Base-by-base conservation (phyloP, 2,329 filamentous ascomycete genomes). In the Bertia moriformis region DNA sequence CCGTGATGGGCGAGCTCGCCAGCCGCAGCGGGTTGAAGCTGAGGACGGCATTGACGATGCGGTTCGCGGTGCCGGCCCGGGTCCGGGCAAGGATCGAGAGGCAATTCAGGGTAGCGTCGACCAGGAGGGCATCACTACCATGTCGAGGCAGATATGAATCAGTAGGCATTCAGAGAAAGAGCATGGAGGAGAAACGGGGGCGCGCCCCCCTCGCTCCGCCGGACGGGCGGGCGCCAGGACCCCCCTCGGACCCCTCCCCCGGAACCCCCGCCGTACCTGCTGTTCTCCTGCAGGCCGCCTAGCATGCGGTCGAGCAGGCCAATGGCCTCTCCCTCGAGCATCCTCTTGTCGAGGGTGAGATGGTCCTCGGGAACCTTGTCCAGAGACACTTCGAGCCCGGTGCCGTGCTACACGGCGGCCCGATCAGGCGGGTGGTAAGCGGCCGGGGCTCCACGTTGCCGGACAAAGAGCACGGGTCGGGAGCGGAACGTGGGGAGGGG, bases 71-170 rank as follows among this genome's bases (percentile, higher is more conserved):
- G 38, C 78, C 73, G 32, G 86, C 83, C 32, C 91, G 79, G 36
- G 78, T 79, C 50, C 89, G 83, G 43, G 94, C 78, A 41, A 98
- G 66, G 44, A 86, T 73, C 13, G 86, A 82, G 36, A 98, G 66
- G 46, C 80, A 83, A 59, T 96, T 98, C 45, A 98, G 61, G 2
- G 89, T 95, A 19, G 88, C 84, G 59, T 93, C 91, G 45, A 96
- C 78, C 39, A 94, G 62, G 39, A 96, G 66, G 27, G 84, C 83
- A 65, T 96, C 87, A 58, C 85, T 93, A 51, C 42, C 45, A 43
- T 42, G 45, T n/a, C n/a, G n/a, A n/a, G n/a, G 42, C 20, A 41
- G 29, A 40, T 24, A 42, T 47, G 22, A 37, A 48, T 51, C 46
- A 53, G 46, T 40, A n/a, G n/a, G n/a, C n/a, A 27, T n/a, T 27